Evolutionary conservation across 2,329 filamentous ascomycete genomes (phyloP).

Genomic region (Chlorencoelia australis): DNA sequence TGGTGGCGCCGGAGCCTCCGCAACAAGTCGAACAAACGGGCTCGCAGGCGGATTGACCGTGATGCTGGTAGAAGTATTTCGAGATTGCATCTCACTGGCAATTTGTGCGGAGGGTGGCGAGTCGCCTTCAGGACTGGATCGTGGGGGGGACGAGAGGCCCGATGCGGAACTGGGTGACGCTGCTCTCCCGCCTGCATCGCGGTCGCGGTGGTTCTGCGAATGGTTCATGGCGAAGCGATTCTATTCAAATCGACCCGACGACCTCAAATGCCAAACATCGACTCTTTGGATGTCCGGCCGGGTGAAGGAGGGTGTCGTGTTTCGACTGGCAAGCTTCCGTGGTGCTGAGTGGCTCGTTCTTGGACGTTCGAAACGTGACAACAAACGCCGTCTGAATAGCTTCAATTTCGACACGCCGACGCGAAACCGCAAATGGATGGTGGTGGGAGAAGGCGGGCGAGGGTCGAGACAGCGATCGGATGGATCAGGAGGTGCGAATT

Average conservation of each 20-base stretch:
- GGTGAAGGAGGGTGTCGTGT: too few relatives aligned
- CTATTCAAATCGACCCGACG: too few relatives aligned
- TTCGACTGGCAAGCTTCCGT: too few relatives aligned
- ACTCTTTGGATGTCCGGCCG: too few relatives aligned
- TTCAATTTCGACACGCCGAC: constrained; percentile 18
- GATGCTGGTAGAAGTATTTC: constrained; percentile 16
- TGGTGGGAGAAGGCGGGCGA: constrained; percentile 6
- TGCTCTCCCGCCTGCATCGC: too few relatives aligned
- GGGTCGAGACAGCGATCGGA: neutral
- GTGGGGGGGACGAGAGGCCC: constrained; percentile 43
- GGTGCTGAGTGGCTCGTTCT: too few relatives aligned
- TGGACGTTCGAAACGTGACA: constrained; percentile 14
- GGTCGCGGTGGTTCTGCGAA: too few relatives aligned
- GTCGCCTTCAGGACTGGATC: constrained; percentile 38
- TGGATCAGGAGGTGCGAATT: constrained; percentile 5
- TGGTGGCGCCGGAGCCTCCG: constrained; percentile 12
- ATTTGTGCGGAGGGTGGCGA: constrained; percentile 35
- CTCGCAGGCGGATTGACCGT: constrained; percentile 15
- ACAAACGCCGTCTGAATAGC: constrained; percentile 24
- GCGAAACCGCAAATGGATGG: constrained; percentile 6
- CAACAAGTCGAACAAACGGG: too few relatives aligned
- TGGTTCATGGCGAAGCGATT: too few relatives aligned
- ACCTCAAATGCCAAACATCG: too few relatives aligned
- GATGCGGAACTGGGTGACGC: constrained; percentile 20
- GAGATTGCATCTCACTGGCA: constrained; percentile 10